Evolutionary conservation across 176 grass and related monocot genomes (phyloP).

Genomic region (Carex kokanica): DNA sequence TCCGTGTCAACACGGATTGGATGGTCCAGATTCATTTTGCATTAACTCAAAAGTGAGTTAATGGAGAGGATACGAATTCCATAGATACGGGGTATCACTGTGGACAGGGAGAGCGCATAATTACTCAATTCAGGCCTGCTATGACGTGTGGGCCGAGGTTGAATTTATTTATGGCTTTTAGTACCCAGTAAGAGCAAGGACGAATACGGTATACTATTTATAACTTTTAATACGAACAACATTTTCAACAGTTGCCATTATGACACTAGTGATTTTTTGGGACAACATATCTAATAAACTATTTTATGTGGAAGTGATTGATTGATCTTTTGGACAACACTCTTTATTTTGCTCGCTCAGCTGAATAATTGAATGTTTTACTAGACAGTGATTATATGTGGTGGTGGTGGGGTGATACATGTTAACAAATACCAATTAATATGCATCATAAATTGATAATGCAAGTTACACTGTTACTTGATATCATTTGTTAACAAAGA

Average conservation of each 20-base stretch:
- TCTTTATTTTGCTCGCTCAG: not conserved
- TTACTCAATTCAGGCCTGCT: not conserved
- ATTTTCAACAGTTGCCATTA: not conserved
- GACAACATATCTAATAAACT: not conserved
- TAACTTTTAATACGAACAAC: not conserved
- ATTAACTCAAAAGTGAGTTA: no score
- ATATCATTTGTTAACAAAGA: no score
- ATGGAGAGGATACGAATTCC: no score
- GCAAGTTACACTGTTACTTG: not conserved
- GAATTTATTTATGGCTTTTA: not conserved
- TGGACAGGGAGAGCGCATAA: not conserved
- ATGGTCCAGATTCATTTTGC: no score
- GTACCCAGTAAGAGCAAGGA: conserved; percentile 11
- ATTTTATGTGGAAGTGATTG: not conserved
- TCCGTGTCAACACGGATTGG: no score
- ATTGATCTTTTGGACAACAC: not conserved
- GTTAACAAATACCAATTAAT: not conserved
- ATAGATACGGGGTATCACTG: not conserved
- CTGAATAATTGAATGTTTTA: not conserved
- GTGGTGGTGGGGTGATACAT: no score
- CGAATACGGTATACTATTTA: not conserved
- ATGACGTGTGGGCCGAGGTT: not conserved
- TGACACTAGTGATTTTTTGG: conserved; percentile 4
- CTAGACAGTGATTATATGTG: not conserved
- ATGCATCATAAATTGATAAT: not conserved